These are phyloP conservation scores for Tolypocladium album DNA, from an alignment of 2,329 filamentous ascomycete genomes.

Conservation along the genomic window DNA sequence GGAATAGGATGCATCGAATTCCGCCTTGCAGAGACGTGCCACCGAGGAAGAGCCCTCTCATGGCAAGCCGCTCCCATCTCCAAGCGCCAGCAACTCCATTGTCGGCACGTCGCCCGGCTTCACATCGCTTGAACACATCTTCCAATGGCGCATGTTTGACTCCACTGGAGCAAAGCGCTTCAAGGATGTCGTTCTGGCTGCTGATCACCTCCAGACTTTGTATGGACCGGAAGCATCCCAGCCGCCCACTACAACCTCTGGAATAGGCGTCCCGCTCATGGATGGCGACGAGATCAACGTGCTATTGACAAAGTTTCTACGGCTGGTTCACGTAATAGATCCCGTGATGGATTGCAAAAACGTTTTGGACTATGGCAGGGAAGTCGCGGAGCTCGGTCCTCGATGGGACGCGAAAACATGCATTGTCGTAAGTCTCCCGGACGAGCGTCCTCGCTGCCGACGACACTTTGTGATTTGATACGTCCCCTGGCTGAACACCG, in stretches of 20 bases:
- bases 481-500: neutral
- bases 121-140: neutral
- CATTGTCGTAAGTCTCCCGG: neutral
- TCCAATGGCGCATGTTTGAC: neutral
- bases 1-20: neutral
- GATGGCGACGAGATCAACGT: neutral
- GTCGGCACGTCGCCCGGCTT: neutral
- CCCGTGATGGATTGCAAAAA: neutral
- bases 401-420: slow-evolving; percentile 2
- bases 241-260: neutral
- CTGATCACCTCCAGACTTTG: neutral
- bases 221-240: neutral
- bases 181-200: neutral
- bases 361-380: neutral
- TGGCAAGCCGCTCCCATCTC: neutral
- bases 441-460: neutral
- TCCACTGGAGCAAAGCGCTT: neutral
- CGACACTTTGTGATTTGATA: too few species aligned
- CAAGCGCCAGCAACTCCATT: neutral
- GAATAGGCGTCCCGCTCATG: neutral
- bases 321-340: neutral
- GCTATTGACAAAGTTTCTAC: neutral
- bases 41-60: neutral
- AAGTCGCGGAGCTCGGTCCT: neutral
- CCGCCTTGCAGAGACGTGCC: neutral